Conservation (phyloP, 805 yeast species). For the Wickerhamomyces subpelliculosus region DNA sequence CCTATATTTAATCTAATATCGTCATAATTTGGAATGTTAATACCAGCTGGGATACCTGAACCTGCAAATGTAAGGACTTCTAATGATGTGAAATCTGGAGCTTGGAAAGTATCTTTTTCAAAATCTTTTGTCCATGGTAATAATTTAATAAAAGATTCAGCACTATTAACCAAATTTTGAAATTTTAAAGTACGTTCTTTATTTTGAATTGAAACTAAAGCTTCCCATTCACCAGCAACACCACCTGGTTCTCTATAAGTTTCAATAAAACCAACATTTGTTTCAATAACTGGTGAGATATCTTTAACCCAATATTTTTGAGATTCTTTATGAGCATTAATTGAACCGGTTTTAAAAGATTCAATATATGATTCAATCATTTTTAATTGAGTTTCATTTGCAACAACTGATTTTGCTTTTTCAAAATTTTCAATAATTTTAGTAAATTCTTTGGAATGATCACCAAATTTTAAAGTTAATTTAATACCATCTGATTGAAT, state of each 20-base stretch:
- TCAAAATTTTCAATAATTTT: constrained; percentile 49
- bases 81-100: constrained; percentile 88
- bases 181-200: constrained; percentile 81
- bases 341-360: constrained; percentile 74
- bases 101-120: constrained; percentile 81
- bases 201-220: constrained; percentile 84
- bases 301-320: constrained; percentile 88
- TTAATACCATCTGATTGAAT: constrained; percentile 32
- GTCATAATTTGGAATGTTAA: constrained; percentile 88
- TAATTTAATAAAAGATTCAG: constrained; percentile 52
- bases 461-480: constrained; percentile 64
- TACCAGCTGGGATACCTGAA: constrained; percentile 88
- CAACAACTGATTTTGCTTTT: constrained; percentile 54
- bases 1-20: constrained; percentile 80
- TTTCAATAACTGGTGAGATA: constrained; percentile 67
- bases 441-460: constrained; percentile 60
- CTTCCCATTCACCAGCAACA: constrained; percentile 91
- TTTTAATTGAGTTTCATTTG: constrained; percentile 63
- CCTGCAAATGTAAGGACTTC: constrained; percentile 89
- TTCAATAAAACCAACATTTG: constrained; percentile 87
- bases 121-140: constrained; percentile 74
- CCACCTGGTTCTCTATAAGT: constrained; percentile 92
- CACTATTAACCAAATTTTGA: constrained; percentile 58
- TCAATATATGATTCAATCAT: constrained; percentile 63
- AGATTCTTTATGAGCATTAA: constrained; percentile 78